Percentiles rank a stretch among this genome's conserved stretches.
Evolutionary conservation across 1,284 basidiomycete genomes (phyloP).

Genomic region (Vanrija sp.): DNA sequence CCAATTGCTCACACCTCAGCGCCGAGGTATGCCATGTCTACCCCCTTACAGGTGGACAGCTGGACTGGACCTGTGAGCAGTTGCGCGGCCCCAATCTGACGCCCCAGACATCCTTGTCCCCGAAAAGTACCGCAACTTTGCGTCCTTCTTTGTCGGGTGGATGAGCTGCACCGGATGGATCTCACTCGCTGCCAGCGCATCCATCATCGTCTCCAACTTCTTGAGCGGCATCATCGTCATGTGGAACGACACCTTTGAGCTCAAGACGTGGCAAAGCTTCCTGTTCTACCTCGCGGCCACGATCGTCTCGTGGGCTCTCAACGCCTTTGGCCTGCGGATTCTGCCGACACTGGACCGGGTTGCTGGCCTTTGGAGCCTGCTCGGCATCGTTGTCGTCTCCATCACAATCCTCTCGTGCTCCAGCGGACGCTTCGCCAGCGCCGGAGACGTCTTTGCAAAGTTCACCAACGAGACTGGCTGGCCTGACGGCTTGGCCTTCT

Average conservation of each 20-base stretch:
- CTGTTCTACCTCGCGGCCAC: conserved; percentile 27
- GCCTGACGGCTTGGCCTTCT: conserved; percentile 49
- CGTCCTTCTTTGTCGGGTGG: conserved; percentile 28
- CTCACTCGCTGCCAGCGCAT: conserved; percentile 21
- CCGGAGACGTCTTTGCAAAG: conserved; percentile 45
- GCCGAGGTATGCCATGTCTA: conserved; percentile 16
- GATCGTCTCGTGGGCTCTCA: conserved; percentile 24
- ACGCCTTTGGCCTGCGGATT: conserved; percentile 31
- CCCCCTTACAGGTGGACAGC: conserved; percentile 37
- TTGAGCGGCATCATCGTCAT: conserved; percentile 38
- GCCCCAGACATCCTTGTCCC: conserved; percentile 25
- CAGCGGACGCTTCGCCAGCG: conserved; percentile 39
- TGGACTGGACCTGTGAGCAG: conserved; percentile 33
- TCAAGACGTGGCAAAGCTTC: conserved; percentile 22
- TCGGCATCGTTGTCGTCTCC: conserved; percentile 42
- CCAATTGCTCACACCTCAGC: background rate
- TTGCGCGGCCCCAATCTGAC: background rate
- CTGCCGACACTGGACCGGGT: conserved; percentile 36
- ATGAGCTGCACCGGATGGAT: conserved; percentile 22
- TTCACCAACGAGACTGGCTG: conserved; percentile 50
- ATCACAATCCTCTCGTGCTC: conserved; percentile 45
- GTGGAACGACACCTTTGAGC: conserved; percentile 32
- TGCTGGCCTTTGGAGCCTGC: conserved; percentile 38
- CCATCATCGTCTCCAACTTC: conserved; percentile 21
- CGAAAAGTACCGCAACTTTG: conserved; percentile 6